Base-by-base conservation (phyloP, 331 rosid genomes). In the Stylosanthes scabra region DNA sequence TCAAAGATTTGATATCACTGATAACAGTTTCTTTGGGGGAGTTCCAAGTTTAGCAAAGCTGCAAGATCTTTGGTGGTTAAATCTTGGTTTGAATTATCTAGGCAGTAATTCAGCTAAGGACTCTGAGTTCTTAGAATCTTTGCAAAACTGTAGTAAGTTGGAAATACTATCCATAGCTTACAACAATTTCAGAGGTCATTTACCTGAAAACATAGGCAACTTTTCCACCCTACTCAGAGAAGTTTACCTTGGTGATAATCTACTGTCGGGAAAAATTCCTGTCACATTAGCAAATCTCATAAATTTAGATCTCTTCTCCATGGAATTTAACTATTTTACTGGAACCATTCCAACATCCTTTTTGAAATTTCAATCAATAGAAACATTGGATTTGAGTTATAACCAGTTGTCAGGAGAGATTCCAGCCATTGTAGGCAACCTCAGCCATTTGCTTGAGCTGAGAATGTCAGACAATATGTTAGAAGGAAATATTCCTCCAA, bases 401-500 rank as follows among this genome's bases (percentile, higher is more conserved):
- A 87, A 85, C 60, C 39, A 69, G 50, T 55, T 87, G 25, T 78
- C 76, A 15, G 89, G 88, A 39, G 3, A 76, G 4, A 72, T 85
- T 40, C 83, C 83, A 20, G 4, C 74, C 41, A 74, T 83, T 46
- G 0, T 87, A 9, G 89, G 89, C 27, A 80, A 87, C 37, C 87
- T 86, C 28, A 77, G 74, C 8, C 61, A 50, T 3, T 4, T 83
- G 27, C 64, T 16, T n/a, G 2, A 1, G 6, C 78, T 83, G 7
- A 4, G 6, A 9, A n/a, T 83, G 2, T 16, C 34, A 1, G 27
- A n/a, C 11, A 80, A 86, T 37, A 59, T 60, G 59, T 47, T 83
- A 1, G 80, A 74, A 63, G 87, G 87, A 74, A 71, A 2, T n/a
- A 71, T 83, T 70, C 86, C 84, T 10, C 27, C 31, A 1, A 40